Base-by-base conservation (phyloP, 345 rosid species). In the Excoecaria cochinchinensis region DNA sequence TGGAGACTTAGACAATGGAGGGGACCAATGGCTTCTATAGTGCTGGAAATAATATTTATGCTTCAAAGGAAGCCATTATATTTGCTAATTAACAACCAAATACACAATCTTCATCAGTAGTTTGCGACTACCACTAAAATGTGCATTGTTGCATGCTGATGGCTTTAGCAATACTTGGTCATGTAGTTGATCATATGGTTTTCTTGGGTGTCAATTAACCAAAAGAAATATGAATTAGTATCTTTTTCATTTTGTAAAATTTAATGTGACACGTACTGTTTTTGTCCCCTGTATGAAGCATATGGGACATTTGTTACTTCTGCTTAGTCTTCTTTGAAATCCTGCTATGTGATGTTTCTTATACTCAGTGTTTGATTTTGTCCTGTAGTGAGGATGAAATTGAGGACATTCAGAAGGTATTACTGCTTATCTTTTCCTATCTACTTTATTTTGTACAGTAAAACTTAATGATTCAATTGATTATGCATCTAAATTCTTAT, bases 331-430 rank as follows among this genome's bases (percentile, higher is more conserved):
- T 51, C n/a, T 19, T 75, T 58, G 8, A 14, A 42, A 25, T 36
- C 31, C 58, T 75, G 6, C n/a, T 61, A 60, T 48, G 9, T 62
- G 22, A 68, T 22, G 24, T 72, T 60, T 76, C 70, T 76, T 74
- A 80, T 70, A 25, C 55, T 74, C 72, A 53, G 38, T 59, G 81
- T 79, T 73, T 51, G 22, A 17, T 69, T 81, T 81, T 69, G 16
- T 59, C 24, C 76, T 80, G 74, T 87, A 96, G 99, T 47, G 99
- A 93, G 88, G 99, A 96, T 82, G 99, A 96, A 78, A 92, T 96
- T 85, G 99, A 96, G 71, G 99, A 96, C 82, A 93, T 96, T 74
- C 99, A 96, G 79, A 96, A 93, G 97, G 99, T 93, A 89, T 66
- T 44, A 57, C 59, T 79, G 84, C 40, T 74, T 21, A 56, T 73